Evolutionary conservation across 2,329 filamentous ascomycete genomes (phyloP), one percentile per base, ranked within the genome.

Genomic region (Fusarium marasasianum): DNA sequence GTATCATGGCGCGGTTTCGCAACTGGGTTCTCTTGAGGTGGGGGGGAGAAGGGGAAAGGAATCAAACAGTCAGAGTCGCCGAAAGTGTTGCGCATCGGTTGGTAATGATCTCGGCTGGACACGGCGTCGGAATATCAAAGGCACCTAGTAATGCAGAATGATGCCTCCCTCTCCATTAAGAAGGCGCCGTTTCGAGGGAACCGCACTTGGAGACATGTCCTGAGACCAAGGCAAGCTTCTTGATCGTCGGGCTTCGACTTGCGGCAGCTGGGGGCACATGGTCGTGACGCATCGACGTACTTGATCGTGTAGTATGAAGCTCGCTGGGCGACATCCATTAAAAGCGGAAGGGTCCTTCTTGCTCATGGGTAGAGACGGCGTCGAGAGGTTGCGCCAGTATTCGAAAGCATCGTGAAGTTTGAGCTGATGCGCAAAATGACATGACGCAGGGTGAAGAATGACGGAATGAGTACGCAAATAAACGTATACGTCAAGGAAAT

Each of bases 121-220:
- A 18, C 4, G 11, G 5, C 5, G 4, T 44, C n/a, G 14, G 5
- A 15, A 17, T 24, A 0, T 44, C 15, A 18, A 26, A 10, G 12
- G 5, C n/a, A 45, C 18, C 4, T 26, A 4, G n/a, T 13, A 24
- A 8, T 44, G 18, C 12, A 18, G 24, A 26, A 26, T 26, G 11
- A 45, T 18, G 17, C 1, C 17, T 26, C 24, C 33, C 14, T 20
- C 11, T 45, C 7, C 6, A 8, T 20, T 24, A 9, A 37, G 33
- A 35, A 35, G 33, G 7, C 14, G 14, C 33, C 7, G 33, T 18
- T 18, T 18, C 35, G 17, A 45, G 43, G 18, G 11, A 26, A 14
- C 24, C 17, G 12, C 44, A 47, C 18, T 20, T 47, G 12, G 24
- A 20, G 18, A 29, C 11, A 20, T 20, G 12, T 13, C 11, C 12